Evolutionary conservation across 129 eudicot genomes (phyloP).

Genomic region (Flaveria robusta): DNA sequence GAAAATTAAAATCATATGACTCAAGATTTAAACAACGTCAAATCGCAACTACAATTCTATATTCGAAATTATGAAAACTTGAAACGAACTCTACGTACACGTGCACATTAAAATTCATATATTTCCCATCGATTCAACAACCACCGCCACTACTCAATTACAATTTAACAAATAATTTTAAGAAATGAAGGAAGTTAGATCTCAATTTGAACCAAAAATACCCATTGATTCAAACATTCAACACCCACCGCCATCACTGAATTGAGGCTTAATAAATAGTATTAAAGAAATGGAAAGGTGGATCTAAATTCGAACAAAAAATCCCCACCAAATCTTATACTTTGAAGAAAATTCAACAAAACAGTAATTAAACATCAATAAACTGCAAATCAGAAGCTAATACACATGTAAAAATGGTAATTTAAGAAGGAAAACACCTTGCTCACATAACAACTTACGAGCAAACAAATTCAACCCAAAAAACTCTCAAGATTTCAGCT

Average conservation of each 20-base stretch:
- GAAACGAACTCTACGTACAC: conserved; percentile 39
- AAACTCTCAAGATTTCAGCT: background rate
- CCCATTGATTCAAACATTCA: conserved; percentile 1
- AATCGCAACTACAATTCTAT: too few species aligned
- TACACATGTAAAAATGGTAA: too few species aligned
- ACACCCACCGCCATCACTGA: conserved; percentile 36
- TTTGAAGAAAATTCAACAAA: conserved; percentile 5
- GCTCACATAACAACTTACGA: background rate
- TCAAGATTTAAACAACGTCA: background rate
- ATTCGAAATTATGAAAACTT: conserved; percentile 28
- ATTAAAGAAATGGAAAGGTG: conserved; percentile 15
- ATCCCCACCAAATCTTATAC: background rate
- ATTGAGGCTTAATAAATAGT: background rate
- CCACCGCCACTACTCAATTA: conserved; percentile 30
- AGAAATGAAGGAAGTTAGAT: conserved; percentile 31
- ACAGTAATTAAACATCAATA: background rate
- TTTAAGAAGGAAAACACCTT: background rate
- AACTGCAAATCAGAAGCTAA: too few species aligned
- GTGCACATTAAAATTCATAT: conserved; percentile 25
- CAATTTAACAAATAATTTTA: background rate
- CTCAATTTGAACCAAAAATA: conserved; percentile 29
- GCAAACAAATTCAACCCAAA: too few species aligned
- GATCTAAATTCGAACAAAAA: conserved; percentile 34
- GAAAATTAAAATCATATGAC: background rate
- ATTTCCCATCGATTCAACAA: conserved; percentile 30